phyloP scores from a whole-genome alignment of 2,329 filamentous ascomycete species.

The Samsoniella hepiali region DNA sequence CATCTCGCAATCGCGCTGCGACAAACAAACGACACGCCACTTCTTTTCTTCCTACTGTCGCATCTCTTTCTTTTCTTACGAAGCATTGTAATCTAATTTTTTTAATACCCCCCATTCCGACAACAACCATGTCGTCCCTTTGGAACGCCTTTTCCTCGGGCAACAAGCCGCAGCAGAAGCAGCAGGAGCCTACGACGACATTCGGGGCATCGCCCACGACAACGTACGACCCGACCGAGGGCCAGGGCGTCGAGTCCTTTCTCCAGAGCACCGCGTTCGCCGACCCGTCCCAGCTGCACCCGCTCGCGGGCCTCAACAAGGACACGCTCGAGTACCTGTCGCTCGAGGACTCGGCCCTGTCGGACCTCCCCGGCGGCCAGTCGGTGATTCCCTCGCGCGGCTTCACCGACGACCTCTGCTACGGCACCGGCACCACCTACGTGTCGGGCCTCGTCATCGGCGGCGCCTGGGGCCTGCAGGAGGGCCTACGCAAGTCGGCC shows the following conservation, averaged over 20 bases:
- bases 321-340: conserved; percentile 92
- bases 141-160: conserved; percentile 62
- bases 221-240: conserved; percentile 68
- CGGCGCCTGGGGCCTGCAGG: conserved; percentile 87
- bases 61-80: not conserved
- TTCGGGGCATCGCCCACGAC: conserved; percentile 47
- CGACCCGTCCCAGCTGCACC: conserved; percentile 86
- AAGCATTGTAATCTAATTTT: conserved; percentile 5
- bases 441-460: conserved; percentile 80
- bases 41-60: not conserved
- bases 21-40: not conserved
- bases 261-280: conserved; percentile 72
- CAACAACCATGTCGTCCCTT: conserved; percentile 50
- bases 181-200: conserved; percentile 32
- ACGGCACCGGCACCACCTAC: conserved; percentile 94
- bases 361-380: conserved; percentile 78
- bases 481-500: conserved; percentile 78
- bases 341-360: conserved; percentile 86
- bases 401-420: conserved; percentile 97
- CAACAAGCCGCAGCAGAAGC: conserved; percentile 47
- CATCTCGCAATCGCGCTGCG: conserved; percentile 1
- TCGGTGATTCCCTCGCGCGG: conserved; percentile 91
- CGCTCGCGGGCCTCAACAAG: conserved; percentile 87
- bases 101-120: conserved; percentile 17
- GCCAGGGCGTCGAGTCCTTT: conserved; percentile 83